Base-by-base conservation (phyloP, 2,329 filamentous ascomycete genomes). In the Trichothecium sympodiale region DNA sequence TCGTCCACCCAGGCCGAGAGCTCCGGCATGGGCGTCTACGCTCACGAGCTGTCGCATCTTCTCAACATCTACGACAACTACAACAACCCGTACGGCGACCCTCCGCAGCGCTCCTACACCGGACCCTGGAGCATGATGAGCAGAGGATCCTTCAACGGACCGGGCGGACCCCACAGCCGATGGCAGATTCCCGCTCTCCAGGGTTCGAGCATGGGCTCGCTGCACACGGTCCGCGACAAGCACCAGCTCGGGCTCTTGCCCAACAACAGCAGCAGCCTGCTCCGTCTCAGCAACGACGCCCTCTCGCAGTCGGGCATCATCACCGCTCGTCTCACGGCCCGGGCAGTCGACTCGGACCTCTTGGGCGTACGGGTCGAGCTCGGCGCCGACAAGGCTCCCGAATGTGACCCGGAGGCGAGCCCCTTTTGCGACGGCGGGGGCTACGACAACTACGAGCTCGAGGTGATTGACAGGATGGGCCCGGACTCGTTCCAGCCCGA, bases 21-120 rank as follows among this genome's bases (percentile, higher is more conserved):
- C 44, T 69, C 63, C 2, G 69, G 69, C 6, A 65, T 69, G 64
- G 61, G 57, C 1, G 68, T 64, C 0, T 73, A 65, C 42, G 69
- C 69, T 2, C 69, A 73, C 45, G 68, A 72, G 42, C 51, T 72
- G 4, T 64, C 57, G 17, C 69, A 72, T 46, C 47, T 73, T 27
- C 56, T 72, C 2, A 59, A 61, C 12, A 71, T 71, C 16, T 62
- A 64, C 8, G 69, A 72, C 44, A 73, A 73, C 46, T 71, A 73
- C 45, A 71, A 71, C 43, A 72, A 72, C 36, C 68, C 68, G 0
- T 71, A 64, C 42, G 54, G 61, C 3, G 43, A 52, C 1, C 67
- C 66, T 1, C 46, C 59, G 29, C 58, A 63, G 3, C 61, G 69
- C 16, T 50, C 62, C 1, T 71, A 67, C 46, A 67, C 67, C 0